Evolutionary conservation across 2,329 filamentous ascomycete species (phyloP), one percentile per base, ranked within the genome.

Genomic region (Diaporthe vexans): DNA sequence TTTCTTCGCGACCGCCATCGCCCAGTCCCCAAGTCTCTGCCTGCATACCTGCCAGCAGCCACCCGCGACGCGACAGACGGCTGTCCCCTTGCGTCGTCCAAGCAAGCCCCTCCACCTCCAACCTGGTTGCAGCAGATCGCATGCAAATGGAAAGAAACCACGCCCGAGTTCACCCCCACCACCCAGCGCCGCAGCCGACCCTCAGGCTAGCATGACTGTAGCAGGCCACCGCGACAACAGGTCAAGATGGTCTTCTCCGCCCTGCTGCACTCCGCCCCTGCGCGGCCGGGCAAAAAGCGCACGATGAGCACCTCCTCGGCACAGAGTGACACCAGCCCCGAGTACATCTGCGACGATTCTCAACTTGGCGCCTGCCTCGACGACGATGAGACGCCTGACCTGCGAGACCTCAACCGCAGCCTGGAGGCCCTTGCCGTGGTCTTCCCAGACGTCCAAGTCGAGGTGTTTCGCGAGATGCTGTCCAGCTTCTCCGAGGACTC

Each of bases 401-500:
- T 95, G 33, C 87, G 89, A 77, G 90, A 93, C 74, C 87, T 96
- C 65, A 96, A 96, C 84, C 86, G 86, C 68, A 89, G 91, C 78
- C 90, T 97, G 76, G 89, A 90, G 75, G 90, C 88, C 17, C 88
- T 97, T 57, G 90, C 91, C 29, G 90, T 90, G 63, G 88, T 95
- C 11, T 97, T 97, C 77, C 94, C 94, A 37, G 91, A 95, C 82
- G 87, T 95, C n/a, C 93, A 95, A 82, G 87, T 94, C 75, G 93
- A 95, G 78, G 94, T 95, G 24, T 94, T 97, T 80, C 90, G 94
- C 58, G 94, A 96, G 85, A 94, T 97, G 89, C 90, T 97, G 65
- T 84, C 88, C 52, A 93, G 87, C 79, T 93, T 95, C 80, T 92
- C 93, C 79, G 91, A 92, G 78, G 93, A 95, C 82, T 96, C 94